Base-by-base conservation (phyloP, 768 basidiomycete species). In the Termitomyces sp. region DNA sequence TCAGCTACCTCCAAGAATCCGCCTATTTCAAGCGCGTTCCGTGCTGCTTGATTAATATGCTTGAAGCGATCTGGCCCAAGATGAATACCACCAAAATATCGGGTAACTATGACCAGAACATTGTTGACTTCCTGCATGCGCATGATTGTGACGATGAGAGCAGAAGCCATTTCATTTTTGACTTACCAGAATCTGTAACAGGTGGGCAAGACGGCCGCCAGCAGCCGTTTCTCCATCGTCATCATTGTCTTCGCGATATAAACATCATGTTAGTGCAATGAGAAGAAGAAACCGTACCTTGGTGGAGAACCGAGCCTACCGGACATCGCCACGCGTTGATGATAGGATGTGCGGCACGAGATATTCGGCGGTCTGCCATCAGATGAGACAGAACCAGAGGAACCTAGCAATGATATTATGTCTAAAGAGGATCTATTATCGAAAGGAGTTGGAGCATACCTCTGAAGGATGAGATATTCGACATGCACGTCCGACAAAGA, bases 171-270 rank as follows among this genome's bases (percentile, higher is more conserved):
- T 37, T 14, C 31, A 10, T 1, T 32, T 25, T 31, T 38, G 43
- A 68, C 85, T 54, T 61, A 92, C 92, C 51, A 97, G 71, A 50
- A 96, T 94, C 64, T 95, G 93, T 5, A 99, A 75, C 2, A 99
- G 81, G 72, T 98, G 96, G 0, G 93, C 93, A 25, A 98, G 75
- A 17, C 96, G 83, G 47, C 90, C 87, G 5, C 96, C 96, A 20
- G 96, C 96, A 1, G 93, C 94, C 0, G 90, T 87, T 76, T 99
- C 96, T 1, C 95, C 93, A 60, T 98, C 92, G 62, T 98, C 96
- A 60, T 96, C 93, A 61, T 97, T 96, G 69, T 98, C 96, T 94
- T 29, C 14, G 5, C 40, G 20, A 20, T 14, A 51, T 54, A 6
- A 51, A 17, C 9, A 38, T 49, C 20, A n/a, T 31, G 3, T 46